phyloP scores from a whole-genome alignment of 148 eudicot species.

The Rhododendron kiyosumense region DNA sequence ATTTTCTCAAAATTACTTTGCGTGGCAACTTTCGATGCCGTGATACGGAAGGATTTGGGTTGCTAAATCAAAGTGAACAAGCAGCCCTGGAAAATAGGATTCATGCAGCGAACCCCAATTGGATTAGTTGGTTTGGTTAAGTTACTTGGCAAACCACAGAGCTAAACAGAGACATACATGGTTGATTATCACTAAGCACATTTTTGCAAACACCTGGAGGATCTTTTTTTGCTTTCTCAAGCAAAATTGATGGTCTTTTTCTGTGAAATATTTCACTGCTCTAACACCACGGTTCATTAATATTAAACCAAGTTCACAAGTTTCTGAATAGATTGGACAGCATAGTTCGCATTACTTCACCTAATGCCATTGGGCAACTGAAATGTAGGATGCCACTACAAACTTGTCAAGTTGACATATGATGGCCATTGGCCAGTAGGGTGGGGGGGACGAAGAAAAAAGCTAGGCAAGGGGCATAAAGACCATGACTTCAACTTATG shows the following conservation, averaged over 20 bases:
- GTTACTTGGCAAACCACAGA: background rate
- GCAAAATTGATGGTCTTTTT: background rate
- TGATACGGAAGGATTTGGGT: too few species aligned
- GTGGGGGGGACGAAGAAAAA: too few species aligned
- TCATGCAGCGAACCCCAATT: too few species aligned
- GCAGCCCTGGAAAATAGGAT: too few species aligned
- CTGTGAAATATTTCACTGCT: background rate
- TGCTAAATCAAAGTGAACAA: too few species aligned
- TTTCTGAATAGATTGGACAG: background rate
- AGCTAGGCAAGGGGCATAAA: background rate
- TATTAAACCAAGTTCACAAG: background rate
- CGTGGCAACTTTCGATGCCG: too few species aligned
- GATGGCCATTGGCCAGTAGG: too few species aligned
- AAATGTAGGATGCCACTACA: background rate
- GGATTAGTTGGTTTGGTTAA: background rate
- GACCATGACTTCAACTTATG: background rate
- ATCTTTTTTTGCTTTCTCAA: background rate
- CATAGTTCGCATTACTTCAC: background rate
- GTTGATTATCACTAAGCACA: background rate
- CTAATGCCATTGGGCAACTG: background rate
- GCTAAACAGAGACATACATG: background rate
- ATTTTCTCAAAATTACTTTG: background rate
- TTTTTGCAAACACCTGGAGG: background rate
- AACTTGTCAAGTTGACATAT: background rate
- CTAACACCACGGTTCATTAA: background rate